A percentile compares a stretch with the other conserved stretches of the same genome.
phyloP scores from a whole-genome alignment of 2,329 filamentous ascomycete genomes.

The Talaromyces sp. region DNA sequence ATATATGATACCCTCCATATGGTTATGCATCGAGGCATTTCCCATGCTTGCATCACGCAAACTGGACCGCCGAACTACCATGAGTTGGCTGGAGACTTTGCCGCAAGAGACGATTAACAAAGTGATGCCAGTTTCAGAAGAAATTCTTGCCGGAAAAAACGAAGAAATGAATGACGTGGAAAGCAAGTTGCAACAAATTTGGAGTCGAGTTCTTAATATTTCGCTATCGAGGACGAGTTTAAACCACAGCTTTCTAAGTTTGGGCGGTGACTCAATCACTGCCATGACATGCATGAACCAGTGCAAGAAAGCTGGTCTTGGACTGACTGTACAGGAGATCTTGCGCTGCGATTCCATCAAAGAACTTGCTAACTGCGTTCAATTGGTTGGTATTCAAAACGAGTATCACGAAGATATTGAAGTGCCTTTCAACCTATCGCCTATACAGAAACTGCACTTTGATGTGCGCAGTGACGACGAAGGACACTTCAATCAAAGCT shows the following conservation, averaged over 20 bases:
- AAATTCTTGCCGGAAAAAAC: background rate
- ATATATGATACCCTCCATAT: slow-evolving; percentile 10
- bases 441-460: slow-evolving; percentile 35
- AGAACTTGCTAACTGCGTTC: slow-evolving; percentile 27
- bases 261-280: slow-evolving; percentile 46
- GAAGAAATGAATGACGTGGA: slow-evolving; percentile 22
- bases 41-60: slow-evolving; percentile 9
- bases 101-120: slow-evolving; percentile 20
- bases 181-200: slow-evolving; percentile 26
- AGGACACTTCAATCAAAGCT: slow-evolving; percentile 35
- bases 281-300: slow-evolving; percentile 46
- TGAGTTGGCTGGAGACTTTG: slow-evolving; percentile 11
- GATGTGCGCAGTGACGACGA: slow-evolving; percentile 25
- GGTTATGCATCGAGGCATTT: slow-evolving; percentile 8
- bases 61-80: slow-evolving; percentile 5
- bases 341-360: slow-evolving; percentile 43
- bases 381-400: slow-evolving; percentile 22
- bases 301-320: slow-evolving; percentile 41
- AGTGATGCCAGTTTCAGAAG: slow-evolving; percentile 32
- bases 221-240: slow-evolving; percentile 26
- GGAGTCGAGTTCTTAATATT: slow-evolving; percentile 35
- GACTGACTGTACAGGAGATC: slow-evolving; percentile 44
- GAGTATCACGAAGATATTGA: slow-evolving; percentile 29
- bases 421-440: slow-evolving; percentile 28
- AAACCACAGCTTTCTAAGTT: slow-evolving; percentile 35